Conservation (phyloP, 2,329 filamentous ascomycete genomes). For the Chaetomium globosum region DNA sequence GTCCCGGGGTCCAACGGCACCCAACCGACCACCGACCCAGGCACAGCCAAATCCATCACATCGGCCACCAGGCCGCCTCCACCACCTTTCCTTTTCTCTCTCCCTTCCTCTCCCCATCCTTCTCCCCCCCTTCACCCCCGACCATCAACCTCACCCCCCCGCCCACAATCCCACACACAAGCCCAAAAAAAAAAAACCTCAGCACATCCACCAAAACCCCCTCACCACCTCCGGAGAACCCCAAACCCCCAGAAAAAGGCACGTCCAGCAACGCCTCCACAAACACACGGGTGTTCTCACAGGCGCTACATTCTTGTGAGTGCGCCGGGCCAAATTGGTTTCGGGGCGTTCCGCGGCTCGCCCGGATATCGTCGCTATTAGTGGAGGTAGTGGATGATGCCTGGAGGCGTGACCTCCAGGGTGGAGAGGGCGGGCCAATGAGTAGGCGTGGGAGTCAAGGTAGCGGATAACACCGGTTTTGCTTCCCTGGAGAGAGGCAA, state of each 20-base stretch:
- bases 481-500: slow-evolving; percentile 53
- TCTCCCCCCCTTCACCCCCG: slow-evolving; percentile 16
- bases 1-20: slow-evolving; percentile 53
- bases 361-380: too few species aligned
- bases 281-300: too few species aligned
- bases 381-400: too few species aligned
- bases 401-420: too few species aligned
- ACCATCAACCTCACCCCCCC: slow-evolving; percentile 47
- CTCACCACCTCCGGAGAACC: slow-evolving; percentile 50
- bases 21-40: slow-evolving; percentile 64
- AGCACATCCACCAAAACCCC: slow-evolving; percentile 62
- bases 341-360: slow-evolving; percentile 41
- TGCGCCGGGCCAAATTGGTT: slow-evolving; percentile 59
- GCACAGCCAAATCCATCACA: slow-evolving; percentile 63
- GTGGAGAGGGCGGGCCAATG: slow-evolving; percentile 47
- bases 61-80: slow-evolving; percentile 57
- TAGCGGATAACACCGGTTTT: too few species aligned
- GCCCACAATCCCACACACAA: slow-evolving; percentile 55
- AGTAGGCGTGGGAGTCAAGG: slow-evolving; percentile 59
- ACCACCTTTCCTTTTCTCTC: slow-evolving; percentile 42
- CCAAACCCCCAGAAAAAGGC: slow-evolving; percentile 56
- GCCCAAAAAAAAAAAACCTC: slow-evolving; percentile 69
- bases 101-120: neutral
- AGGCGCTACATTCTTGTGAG: too few species aligned
- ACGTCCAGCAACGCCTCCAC: slow-evolving; percentile 52